A percentile compares a stretch with the other conserved stretches of the same genome.
These are phyloP conservation scores for Backusella morwellensis DNA, from an alignment of 192 early-diverging fungal genomes.

Conservation along the genomic window DNA sequence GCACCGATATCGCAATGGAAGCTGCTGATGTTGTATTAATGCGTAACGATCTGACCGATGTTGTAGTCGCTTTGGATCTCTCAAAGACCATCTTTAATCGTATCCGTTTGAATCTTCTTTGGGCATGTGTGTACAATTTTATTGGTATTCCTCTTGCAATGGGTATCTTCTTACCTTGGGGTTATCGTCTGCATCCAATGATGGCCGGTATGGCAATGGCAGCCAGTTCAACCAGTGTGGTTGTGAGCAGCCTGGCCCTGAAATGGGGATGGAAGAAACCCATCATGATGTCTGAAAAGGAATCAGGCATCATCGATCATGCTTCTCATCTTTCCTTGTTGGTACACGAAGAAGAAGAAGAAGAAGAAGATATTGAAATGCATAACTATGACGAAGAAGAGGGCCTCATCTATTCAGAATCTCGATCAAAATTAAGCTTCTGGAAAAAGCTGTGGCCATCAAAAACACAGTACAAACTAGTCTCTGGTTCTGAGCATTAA, in stretches of 20 bases:
- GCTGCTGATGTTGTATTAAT: constrained; percentile 92
- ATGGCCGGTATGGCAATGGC: constrained; percentile 95
- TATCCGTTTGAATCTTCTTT: constrained; percentile 85
- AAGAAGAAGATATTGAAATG: constrained; percentile 17
- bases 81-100: constrained; percentile 80
- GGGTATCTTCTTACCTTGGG: constrained; percentile 88
- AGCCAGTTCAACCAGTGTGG: constrained; percentile 88
- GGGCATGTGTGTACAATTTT: constrained; percentile 90
- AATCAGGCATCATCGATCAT: background rate
- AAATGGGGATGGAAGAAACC: constrained; percentile 59
- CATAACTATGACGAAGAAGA: constrained; percentile 2
- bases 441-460: background rate
- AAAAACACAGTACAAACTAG: background rate
- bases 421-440: background rate
- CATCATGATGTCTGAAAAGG: background rate
- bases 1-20: constrained; percentile 95
- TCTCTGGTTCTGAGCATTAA: background rate
- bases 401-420: background rate
- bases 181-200: constrained; percentile 84
- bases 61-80: constrained; percentile 85
- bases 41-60: constrained; percentile 82
- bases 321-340: background rate
- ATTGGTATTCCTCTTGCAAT: constrained; percentile 91
- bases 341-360: background rate
- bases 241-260: constrained; percentile 83